phyloP scores from a whole-genome alignment of 2,329 filamentous ascomycete genomes.

The Aureobasidium melanogenum region DNA sequence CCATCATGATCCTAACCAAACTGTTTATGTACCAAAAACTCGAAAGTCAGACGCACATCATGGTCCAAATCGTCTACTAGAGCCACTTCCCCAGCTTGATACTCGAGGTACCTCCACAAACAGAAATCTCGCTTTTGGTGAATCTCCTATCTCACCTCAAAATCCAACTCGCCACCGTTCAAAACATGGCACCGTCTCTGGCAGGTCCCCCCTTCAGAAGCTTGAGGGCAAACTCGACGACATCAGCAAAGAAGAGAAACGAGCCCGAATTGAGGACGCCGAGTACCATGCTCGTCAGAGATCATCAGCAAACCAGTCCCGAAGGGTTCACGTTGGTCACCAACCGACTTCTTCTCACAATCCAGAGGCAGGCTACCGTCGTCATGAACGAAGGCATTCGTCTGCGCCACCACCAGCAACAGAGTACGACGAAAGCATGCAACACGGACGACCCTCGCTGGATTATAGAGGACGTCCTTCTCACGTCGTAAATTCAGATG shows the following conservation, averaged over 20 bases:
- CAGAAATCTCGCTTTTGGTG: neutral
- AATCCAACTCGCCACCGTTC: neutral
- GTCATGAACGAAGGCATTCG: neutral
- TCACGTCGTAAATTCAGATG: neutral
- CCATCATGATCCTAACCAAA: constrained; percentile 2
- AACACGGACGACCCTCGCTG: neutral
- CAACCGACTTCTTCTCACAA: neutral
- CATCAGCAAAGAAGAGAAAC: constrained; percentile 93
- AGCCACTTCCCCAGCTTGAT: neutral
- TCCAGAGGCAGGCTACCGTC: neutral
- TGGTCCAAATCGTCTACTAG: neutral
- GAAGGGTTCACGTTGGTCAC: neutral
- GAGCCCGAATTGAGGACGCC: constrained; percentile 73
- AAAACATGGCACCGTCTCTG: constrained; percentile 54
- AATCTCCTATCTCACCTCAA: neutral
- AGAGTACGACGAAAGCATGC: neutral
- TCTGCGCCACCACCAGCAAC: neutral
- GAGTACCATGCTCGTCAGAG: constrained; percentile 63
- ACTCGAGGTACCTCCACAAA: neutral
- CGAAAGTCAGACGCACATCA: neutral
- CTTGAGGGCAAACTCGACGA: constrained; percentile 83
- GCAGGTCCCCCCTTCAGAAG: constrained; percentile 85
- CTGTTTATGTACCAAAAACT: constrained; percentile 12
- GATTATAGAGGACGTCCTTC: neutral
- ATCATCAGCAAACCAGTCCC: constrained; percentile 11